These are phyloP conservation scores for Leucocoprinus gongylophorus DNA, from an alignment of 1,284 basidiomycete genomes.

Conservation along the genomic window DNA sequence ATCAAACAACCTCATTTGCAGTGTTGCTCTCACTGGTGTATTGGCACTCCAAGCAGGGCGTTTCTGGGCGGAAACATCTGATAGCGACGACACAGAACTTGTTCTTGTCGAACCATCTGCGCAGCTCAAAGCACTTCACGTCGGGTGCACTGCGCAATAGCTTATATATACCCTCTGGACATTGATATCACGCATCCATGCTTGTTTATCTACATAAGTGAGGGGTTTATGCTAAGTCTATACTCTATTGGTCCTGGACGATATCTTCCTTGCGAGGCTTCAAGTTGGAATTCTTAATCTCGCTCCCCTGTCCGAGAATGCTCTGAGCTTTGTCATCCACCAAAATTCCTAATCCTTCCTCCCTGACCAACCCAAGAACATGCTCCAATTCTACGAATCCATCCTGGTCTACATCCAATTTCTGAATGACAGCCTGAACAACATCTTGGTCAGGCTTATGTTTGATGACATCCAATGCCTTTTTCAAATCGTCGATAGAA, in stretches of 20 bases:
- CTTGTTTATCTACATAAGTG: neutral
- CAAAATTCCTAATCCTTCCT: slow-evolving; percentile 71
- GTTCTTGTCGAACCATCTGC: slow-evolving; percentile 30
- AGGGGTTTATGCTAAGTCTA: neutral
- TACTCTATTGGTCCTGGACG: slow-evolving; percentile 54
- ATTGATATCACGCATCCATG: too few relatives aligned
- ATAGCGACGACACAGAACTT: slow-evolving; percentile 41
- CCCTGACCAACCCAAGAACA: slow-evolving; percentile 70
- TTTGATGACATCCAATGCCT: slow-evolving; percentile 89
- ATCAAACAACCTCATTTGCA: slow-evolving; percentile 73
- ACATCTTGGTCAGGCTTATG: slow-evolving; percentile 90
- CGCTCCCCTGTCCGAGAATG: slow-evolving; percentile 67
- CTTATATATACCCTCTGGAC: too few relatives aligned
- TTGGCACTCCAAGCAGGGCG: slow-evolving; percentile 71
- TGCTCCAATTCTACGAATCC: slow-evolving; percentile 89
- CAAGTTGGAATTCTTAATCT: slow-evolving; percentile 58
- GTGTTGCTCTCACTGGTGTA: slow-evolving; percentile 75
- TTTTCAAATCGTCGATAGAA: slow-evolving; percentile 83
- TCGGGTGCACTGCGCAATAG: neutral
- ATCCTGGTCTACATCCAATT: slow-evolving; percentile 94
- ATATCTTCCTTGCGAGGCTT: slow-evolving; percentile 82
- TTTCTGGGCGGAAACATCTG: slow-evolving; percentile 70
- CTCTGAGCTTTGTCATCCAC: slow-evolving; percentile 69
- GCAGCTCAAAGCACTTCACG: slow-evolving; percentile 18
- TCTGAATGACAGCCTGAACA: slow-evolving; percentile 85